Base-by-base conservation (phyloP, 2,329 filamentous ascomycete genomes). In the Aspergillus sp. region DNA sequence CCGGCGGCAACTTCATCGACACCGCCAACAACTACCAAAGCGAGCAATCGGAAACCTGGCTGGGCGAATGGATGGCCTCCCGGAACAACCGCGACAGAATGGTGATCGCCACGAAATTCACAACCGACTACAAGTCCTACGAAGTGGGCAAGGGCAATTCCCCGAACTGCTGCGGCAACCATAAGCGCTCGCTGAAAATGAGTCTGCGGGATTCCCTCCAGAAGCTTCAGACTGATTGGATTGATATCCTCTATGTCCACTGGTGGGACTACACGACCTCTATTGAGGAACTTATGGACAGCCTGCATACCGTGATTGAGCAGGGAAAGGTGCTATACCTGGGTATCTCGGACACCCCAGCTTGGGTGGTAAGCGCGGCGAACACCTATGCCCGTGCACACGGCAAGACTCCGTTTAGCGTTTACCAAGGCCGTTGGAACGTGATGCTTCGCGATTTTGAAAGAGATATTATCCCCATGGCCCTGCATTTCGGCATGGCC, bases 1-100 rank as follows among this genome's bases (percentile, higher is more conserved):
- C 86, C 0, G 86, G 86, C 4, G 88, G 89, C 23, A 91, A 91
- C 74, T 90, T 91, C 71, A 86, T 91, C 67, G 89, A 91, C 70
- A 90, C 86, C 0, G 68, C 86, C 58, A 88, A 86, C 75, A 87
- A 86, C 70, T 90, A 90, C 73, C 87, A 89, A 64, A 75, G 79
- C 58, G 80, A 89, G 70, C 73, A 87, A 65, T 84, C 84, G 1
- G 88, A 90, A 72, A 72, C 67, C 52, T 88, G 87, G 84, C 77
- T 91, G 56, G 88, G 88, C 37, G 86, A 88, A 64, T 91, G 88
- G 87, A 87, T 89, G 84, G 78, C 80, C 65, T 80, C 81, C 60
- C 82, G 85, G 9, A 79, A 81, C n/a, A 84, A 84, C 58, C 82
- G 89, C 23, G 54, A 56, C 17, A 47, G 54, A 17, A 49, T 56